Conservation (phyloP, 345 rosid genomes). For the Populus pruinosa region DNA sequence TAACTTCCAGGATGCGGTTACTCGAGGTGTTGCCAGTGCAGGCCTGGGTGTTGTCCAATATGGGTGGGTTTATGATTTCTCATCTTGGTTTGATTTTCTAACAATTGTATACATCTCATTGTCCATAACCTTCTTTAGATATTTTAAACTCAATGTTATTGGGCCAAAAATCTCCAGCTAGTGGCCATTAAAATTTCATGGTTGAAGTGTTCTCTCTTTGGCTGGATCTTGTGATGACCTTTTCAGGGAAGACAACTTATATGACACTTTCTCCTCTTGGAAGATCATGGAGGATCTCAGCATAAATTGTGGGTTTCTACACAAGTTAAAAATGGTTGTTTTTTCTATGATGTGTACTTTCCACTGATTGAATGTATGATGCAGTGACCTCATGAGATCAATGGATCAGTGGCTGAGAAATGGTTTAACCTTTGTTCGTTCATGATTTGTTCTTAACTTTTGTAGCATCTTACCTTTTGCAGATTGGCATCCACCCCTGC, state of each 20-base stretch:
- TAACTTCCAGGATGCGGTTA: slow-evolving; percentile 74
- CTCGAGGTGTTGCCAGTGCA: slow-evolving; percentile 68
- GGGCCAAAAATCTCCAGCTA: background rate
- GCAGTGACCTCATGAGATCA: background rate
- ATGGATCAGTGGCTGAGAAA: background rate
- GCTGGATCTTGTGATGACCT: background rate
- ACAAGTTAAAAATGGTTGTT: background rate
- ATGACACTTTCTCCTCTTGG: background rate
- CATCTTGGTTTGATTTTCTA: background rate
- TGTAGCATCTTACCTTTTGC: slow-evolving; percentile 8
- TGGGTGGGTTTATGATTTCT: slow-evolving; percentile 54
- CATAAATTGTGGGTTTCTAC: background rate
- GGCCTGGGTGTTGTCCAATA: slow-evolving; percentile 81
- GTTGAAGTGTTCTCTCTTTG: background rate
- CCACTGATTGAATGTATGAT: background rate
- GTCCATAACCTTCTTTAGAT: background rate
- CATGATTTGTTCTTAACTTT: slow-evolving; percentile 2
- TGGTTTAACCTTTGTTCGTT: background rate
- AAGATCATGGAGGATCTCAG: background rate
- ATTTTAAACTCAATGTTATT: background rate
- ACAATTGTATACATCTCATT: background rate
- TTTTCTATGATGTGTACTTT: slow-evolving; percentile 2
- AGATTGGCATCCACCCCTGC: slow-evolving; percentile 99
- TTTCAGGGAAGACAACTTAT: background rate
- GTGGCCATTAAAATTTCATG: background rate